Conservation (phyloP, 192 early-diverging fungal species). For the Coemansia sp. region DNA sequence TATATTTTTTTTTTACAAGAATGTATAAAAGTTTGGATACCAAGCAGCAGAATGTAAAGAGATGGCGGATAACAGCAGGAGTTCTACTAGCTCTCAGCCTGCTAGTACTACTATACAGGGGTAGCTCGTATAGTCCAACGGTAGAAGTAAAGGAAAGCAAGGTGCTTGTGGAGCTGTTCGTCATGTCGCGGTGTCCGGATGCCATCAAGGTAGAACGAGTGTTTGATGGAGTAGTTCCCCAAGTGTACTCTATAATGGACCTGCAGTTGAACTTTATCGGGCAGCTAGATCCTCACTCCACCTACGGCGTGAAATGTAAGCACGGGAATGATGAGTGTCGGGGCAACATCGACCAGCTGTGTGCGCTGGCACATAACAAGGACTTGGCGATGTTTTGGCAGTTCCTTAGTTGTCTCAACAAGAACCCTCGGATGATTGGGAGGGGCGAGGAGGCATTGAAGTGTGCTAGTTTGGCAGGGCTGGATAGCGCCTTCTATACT, state of each 20-base stretch:
- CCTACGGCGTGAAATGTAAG: conserved; percentile 44
- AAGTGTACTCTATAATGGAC: conserved; percentile 51
- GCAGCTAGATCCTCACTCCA: conserved; percentile 29
- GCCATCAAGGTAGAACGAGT: conserved; percentile 56
- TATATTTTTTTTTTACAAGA: background rate
- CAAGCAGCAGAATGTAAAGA: background rate
- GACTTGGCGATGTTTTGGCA: conserved; percentile 40
- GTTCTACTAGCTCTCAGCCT: background rate
- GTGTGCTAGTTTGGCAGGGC: conserved; percentile 36
- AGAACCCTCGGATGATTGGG: conserved; percentile 20
- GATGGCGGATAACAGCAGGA: background rate
- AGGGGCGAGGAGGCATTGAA: conserved; percentile 27
- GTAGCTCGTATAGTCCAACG: background rate
- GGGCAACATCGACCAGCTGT: conserved; percentile 54
- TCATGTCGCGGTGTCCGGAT: conserved; percentile 74
- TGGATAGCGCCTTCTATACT: conserved; percentile 38
- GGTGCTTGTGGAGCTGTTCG: conserved; percentile 63
- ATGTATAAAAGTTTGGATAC: background rate
- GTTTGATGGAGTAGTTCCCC: conserved; percentile 26
- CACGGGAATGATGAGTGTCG: conserved; percentile 56
- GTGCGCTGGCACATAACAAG: conserved; percentile 28
- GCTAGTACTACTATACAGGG: background rate
- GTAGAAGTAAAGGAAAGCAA: conserved; percentile 9
- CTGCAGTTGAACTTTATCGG: conserved; percentile 55
- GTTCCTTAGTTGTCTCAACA: conserved; percentile 45